phyloP scores from a whole-genome alignment of 371 early-diverging fungal genomes.

The Mucor circinelloides region DNA sequence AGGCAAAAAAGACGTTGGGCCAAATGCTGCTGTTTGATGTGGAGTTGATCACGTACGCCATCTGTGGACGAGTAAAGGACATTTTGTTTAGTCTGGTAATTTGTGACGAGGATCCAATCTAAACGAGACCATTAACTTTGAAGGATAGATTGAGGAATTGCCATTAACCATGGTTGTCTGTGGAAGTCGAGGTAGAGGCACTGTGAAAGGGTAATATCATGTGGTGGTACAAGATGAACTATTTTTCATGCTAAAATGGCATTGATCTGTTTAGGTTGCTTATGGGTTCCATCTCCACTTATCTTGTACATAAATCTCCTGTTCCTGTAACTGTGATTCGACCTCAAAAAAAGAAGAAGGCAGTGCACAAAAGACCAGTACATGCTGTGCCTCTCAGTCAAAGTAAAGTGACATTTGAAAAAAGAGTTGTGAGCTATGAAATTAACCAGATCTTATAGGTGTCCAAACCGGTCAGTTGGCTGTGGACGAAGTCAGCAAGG shows the following conservation, averaged over 20 bases:
- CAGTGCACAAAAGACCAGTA: slow-evolving; percentile 17
- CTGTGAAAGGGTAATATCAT: slow-evolving; percentile 53
- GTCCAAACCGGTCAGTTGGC: slow-evolving; percentile 37
- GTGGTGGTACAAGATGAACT: not conserved
- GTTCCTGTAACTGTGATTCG: slow-evolving; percentile 63
- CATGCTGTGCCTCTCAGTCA: slow-evolving; percentile 36
- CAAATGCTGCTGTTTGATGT: slow-evolving; percentile 54
- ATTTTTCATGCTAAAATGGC: not conserved
- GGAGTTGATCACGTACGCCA: slow-evolving; percentile 45
- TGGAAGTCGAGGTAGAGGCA: slow-evolving; percentile 60
- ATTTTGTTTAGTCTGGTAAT: slow-evolving; percentile 43
- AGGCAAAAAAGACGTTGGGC: slow-evolving; percentile 29
- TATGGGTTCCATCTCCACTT: slow-evolving; percentile 60
- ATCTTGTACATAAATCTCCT: slow-evolving; percentile 61
- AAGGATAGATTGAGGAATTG: slow-evolving; percentile 49
- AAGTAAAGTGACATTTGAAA: slow-evolving; percentile 31
- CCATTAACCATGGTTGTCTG: slow-evolving; percentile 59
- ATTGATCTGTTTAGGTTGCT: slow-evolving; percentile 31
- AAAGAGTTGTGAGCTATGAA: not conserved
- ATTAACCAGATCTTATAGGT: slow-evolving; percentile 15
- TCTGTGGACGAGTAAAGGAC: slow-evolving; percentile 56
- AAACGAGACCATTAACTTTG: not conserved
- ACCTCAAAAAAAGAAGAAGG: slow-evolving; percentile 46
- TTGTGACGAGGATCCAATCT: not conserved
- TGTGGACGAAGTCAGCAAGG: slow-evolving; percentile 39